Base-by-base conservation (phyloP, 805 yeast genomes). In the Pichia eremophila region DNA sequence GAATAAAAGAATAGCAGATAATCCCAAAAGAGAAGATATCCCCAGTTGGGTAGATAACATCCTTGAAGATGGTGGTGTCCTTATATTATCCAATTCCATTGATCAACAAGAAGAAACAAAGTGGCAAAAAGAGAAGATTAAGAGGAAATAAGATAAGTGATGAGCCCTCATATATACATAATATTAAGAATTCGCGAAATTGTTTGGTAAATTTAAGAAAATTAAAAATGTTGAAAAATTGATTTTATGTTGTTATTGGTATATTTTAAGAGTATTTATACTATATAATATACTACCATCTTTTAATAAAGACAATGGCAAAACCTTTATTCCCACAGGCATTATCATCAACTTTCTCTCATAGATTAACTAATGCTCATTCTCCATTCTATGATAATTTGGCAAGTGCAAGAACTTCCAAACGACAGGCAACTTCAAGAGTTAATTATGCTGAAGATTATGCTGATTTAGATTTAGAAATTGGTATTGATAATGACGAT, bases 381-480 rank as follows among this genome's bases (percentile, higher is more conserved):
- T 85, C 88, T 34, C 79, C 95, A 2, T 66, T 90, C 32, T 77
- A 82, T 55, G 73, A 83, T 36, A 76, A 87, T 2, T 83, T 88
- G 1, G 81, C 84, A 25, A 85, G 87, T 2, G 78, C 89, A 4
- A 75, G 97, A 54, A 75, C 83, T 31, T 81, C 88, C 34, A 88
- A 87, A 62, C 72, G 96, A 56, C 67, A 72, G 39, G 81, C 86
- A 11, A 69, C 78, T 40, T 57, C 53, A 22, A 83, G 80, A 43
- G 78, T 86, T 45, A 86, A 85, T 61, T 89, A 89, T 59, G 93
- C 96, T 0, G 96, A 88, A 61, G 67, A 63, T 38, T 73, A 79
- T 50, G 95, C 86, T 60, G 66, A 62, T 29, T 72, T 79, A 49
- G 95, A 86, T 52, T 79, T 77, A 44, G 81, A 81, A 54, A 58